Conservation (phyloP, 306 rosid species). For the Prunus armeniaca region DNA sequence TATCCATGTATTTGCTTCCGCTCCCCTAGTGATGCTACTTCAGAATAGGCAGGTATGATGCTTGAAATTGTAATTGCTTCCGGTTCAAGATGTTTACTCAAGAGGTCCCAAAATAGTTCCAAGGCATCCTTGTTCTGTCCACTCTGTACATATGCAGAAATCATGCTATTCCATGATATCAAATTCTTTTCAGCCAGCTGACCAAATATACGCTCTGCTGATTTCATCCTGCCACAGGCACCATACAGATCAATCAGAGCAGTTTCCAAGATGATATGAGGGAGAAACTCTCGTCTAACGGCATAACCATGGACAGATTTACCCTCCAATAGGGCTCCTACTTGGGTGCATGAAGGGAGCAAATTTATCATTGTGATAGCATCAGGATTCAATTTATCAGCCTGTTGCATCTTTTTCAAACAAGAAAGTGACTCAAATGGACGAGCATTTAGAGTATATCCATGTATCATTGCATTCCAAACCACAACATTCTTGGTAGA, state of each 20-base stretch:
- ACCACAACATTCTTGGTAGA: slow-evolving; percentile 36
- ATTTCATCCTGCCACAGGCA: slow-evolving; percentile 32
- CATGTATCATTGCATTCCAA: slow-evolving; percentile 62
- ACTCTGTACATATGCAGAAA: slow-evolving; percentile 38
- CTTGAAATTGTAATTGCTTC: slow-evolving; percentile 52
- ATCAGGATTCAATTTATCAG: slow-evolving; percentile 37
- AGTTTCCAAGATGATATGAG: slow-evolving; percentile 52
- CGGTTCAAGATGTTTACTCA: slow-evolving; percentile 26
- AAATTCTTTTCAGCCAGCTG: slow-evolving; percentile 33
- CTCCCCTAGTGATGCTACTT: slow-evolving; percentile 40
- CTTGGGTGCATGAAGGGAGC: slow-evolving; percentile 47
- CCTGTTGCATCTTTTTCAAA: slow-evolving; percentile 43
- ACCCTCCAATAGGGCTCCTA: slow-evolving; percentile 42
- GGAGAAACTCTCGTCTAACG: slow-evolving; percentile 53
- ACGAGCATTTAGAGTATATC: slow-evolving; percentile 28
- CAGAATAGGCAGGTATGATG: slow-evolving; percentile 49
- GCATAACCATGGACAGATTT: slow-evolving; percentile 54
- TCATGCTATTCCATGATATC: slow-evolving; percentile 54
- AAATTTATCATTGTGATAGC: slow-evolving; percentile 43
- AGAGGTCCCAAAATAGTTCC: slow-evolving; percentile 35
- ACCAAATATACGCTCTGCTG: slow-evolving; percentile 36
- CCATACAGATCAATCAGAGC: slow-evolving; percentile 46
- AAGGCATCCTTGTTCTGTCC: slow-evolving; percentile 39
- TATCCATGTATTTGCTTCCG: slow-evolving; percentile 54
- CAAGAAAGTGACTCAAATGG: slow-evolving; percentile 29